A percentile compares a stretch with the other conserved stretches of the same genome.
These are phyloP conservation scores for Juncus inflexus DNA, from an alignment of 176 grass and related monocot species.

Conservation along the genomic window DNA sequence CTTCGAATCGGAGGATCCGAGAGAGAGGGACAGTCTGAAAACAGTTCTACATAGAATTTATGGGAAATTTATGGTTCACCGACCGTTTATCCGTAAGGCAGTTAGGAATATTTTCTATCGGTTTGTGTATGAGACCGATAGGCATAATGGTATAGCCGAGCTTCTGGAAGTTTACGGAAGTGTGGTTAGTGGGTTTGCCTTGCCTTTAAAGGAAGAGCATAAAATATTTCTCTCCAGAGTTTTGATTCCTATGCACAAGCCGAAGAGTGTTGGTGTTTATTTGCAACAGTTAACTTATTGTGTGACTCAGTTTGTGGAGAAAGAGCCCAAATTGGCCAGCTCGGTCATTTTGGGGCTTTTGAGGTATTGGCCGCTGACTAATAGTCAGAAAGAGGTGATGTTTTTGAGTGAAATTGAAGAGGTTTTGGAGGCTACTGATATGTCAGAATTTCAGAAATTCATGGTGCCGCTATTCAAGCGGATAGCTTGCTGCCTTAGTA, in stretches of 20 bases:
- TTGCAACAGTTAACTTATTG: slow-evolving; percentile 94
- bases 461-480: slow-evolving; percentile 82
- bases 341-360: slow-evolving; percentile 66
- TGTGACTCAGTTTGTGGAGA: slow-evolving; percentile 85
- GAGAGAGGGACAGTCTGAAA: slow-evolving; percentile 94
- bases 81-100: slow-evolving; percentile 83
- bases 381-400: slow-evolving; percentile 98
- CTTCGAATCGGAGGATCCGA: slow-evolving; percentile 92
- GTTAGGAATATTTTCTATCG: slow-evolving; percentile 95
- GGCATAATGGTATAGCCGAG: slow-evolving; percentile 86
- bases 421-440: slow-evolving; percentile 70
- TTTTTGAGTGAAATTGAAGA: slow-evolving; percentile 95
- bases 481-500: slow-evolving; percentile 79
- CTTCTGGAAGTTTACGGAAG: slow-evolving; percentile 95
- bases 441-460: slow-evolving; percentile 82
- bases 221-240: slow-evolving; percentile 86
- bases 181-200: slow-evolving; percentile 85
- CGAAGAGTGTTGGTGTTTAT: slow-evolving; percentile 74
- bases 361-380: slow-evolving; percentile 93
- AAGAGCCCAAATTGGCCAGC: slow-evolving; percentile 79
- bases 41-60: slow-evolving; percentile 90
- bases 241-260: slow-evolving; percentile 84
- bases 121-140: slow-evolving; percentile 84
- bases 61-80: slow-evolving; percentile 98
- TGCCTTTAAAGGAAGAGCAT: slow-evolving; percentile 95